Percentiles rank a stretch among this genome's conserved stretches.
phyloP scores from a whole-genome alignment of 208 protist genomes.

The Herpetomonas tarakana region DNA sequence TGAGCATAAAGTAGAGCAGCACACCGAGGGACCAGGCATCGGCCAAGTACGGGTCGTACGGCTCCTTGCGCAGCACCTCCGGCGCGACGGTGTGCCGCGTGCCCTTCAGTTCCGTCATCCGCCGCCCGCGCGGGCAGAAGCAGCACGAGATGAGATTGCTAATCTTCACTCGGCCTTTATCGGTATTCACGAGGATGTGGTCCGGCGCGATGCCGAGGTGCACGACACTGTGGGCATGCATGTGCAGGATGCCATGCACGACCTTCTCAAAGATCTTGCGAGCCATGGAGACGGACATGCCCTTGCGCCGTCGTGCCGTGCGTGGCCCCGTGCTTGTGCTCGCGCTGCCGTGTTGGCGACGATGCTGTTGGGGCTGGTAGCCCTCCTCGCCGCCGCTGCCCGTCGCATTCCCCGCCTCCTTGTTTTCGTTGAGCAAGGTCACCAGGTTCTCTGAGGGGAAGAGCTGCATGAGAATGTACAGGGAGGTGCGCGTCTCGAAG shows the following conservation, averaged over 20 bases:
- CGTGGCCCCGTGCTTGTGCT: too few species aligned
- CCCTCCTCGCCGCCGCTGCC: not conserved
- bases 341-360: not conserved
- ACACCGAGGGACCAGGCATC: conserved; percentile 85
- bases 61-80: conserved; percentile 59
- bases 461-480: conserved; percentile 88
- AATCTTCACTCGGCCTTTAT: conserved; percentile 59
- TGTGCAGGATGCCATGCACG: conserved; percentile 65
- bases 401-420: not conserved
- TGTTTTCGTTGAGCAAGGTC: conserved; percentile 29
- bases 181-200: conserved; percentile 69
- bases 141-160: conserved; percentile 73
- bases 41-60: conserved; percentile 75
- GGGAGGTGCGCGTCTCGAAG: conserved; percentile 71
- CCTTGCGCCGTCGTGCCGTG: too few species aligned
- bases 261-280: conserved; percentile 63
- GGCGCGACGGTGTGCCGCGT: conserved; percentile 85
- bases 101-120: conserved; percentile 56
- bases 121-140: conserved; percentile 42
- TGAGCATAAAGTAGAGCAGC: conserved; percentile 86
- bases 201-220: conserved; percentile 84
- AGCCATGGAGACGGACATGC: conserved; percentile 3
- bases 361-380: not conserved
- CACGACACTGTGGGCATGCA: conserved; percentile 69
- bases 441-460: conserved; percentile 71